A percentile compares a stretch with the other conserved stretches of the same genome.
These are phyloP conservation scores for Botrytis byssoidea DNA, from an alignment of 2,329 filamentous ascomycete genomes.

Conservation along the genomic window DNA sequence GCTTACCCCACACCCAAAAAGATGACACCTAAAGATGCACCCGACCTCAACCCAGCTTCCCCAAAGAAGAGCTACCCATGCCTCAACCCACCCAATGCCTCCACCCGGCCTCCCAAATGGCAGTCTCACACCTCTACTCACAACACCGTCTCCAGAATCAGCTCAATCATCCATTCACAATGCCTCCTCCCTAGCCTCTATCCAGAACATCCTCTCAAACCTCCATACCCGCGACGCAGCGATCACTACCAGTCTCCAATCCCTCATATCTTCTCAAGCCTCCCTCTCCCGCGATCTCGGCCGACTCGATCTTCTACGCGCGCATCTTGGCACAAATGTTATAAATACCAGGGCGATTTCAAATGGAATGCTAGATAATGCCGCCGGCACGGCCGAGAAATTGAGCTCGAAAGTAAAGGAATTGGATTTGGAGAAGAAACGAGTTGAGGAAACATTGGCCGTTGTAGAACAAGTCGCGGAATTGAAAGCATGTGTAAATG, in stretches of 20 bases:
- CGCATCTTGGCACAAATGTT: constrained; percentile 82
- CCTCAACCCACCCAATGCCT: constrained; percentile 39
- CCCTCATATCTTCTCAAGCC: constrained; percentile 76
- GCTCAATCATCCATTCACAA: constrained; percentile 53
- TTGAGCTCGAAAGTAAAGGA: constrained; percentile 84
- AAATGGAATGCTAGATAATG: constrained; percentile 85
- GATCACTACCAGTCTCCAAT: constrained; percentile 72
- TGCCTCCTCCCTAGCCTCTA: constrained; percentile 73
- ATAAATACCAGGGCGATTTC: constrained; percentile 79
- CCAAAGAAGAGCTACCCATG: constrained; percentile 33
- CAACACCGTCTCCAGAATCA: constrained; percentile 24
- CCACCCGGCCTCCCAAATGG: constrained; percentile 40
- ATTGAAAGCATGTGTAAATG: constrained; percentile 93
- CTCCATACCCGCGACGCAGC: constrained; percentile 74
- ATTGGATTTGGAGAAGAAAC: constrained; percentile 85
- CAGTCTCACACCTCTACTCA: constrained; percentile 26
- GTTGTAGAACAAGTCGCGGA: constrained; percentile 97
- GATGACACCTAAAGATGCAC: constrained; percentile 24
- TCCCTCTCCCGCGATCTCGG: constrained; percentile 84
- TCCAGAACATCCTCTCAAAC: constrained; percentile 71
- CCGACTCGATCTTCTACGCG: constrained; percentile 84
- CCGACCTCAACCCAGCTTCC: constrained; percentile 21
- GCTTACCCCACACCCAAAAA: constrained; percentile 27
- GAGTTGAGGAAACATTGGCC: constrained; percentile 84
- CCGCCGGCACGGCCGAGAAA: constrained; percentile 79